Conservation (phyloP, 2,329 filamentous ascomycete genomes). For the Ilyonectria robusta region DNA sequence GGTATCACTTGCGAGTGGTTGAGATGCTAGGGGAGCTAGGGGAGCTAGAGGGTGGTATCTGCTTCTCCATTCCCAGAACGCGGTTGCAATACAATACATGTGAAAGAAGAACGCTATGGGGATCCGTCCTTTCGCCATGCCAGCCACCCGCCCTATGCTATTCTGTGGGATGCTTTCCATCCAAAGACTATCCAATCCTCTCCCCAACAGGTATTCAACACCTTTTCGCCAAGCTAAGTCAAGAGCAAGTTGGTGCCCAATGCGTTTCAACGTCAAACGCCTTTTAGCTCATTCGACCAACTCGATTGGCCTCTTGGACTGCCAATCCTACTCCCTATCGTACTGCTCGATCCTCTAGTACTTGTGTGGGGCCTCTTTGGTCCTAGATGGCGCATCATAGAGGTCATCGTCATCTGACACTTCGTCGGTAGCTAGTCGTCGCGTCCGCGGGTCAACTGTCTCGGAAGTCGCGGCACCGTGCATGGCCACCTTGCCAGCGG, state of each 20-base stretch:
- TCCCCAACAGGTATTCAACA: not conserved
- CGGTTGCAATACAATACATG: constrained; percentile 35
- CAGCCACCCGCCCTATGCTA: constrained; percentile 40
- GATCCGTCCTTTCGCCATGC: constrained; percentile 45
- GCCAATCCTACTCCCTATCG: not conserved
- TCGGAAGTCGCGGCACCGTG: constrained; percentile 53
- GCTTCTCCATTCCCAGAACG: constrained; percentile 24
- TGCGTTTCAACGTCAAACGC: not conserved
- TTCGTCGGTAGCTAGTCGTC: constrained; percentile 42
- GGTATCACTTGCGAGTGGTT: constrained; percentile 26
- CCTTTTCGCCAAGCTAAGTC: not conserved
- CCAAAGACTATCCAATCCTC: constrained; percentile 14
- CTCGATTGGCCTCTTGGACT: not conserved
- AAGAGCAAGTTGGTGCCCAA: not conserved
- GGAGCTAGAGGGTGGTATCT: not conserved
- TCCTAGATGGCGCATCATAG: constrained; percentile 57
- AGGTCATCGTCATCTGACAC: constrained; percentile 56
- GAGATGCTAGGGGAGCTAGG: not conserved
- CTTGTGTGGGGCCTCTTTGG: constrained; percentile 55
- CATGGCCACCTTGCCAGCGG: constrained; percentile 58
- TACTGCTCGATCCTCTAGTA: constrained; percentile 43
- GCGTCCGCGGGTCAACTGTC: constrained; percentile 32
- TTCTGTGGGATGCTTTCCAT: constrained; percentile 31
- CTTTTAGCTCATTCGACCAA: not conserved
- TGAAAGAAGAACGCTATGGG: constrained; percentile 44